phyloP scores from a whole-genome alignment of 73 alveolate species.

The Uronychia binucleata region DNA sequence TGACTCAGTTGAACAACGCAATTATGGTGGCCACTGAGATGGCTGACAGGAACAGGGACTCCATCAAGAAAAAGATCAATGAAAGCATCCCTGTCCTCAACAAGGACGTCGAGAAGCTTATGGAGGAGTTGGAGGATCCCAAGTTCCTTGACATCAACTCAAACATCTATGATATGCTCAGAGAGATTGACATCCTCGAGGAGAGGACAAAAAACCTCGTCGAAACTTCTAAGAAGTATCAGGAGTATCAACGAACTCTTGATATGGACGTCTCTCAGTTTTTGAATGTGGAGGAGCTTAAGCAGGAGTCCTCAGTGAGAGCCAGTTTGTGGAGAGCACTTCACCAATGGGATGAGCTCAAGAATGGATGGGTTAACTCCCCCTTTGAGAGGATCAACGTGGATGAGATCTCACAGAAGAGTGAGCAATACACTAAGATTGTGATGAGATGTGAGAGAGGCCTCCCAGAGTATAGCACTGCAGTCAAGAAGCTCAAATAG shows the following conservation, averaged over 20 bases:
- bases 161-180: slow-evolving; percentile 17
- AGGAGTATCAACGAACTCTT: slow-evolving; percentile 61
- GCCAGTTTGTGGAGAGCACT: slow-evolving; percentile 80
- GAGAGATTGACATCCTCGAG: slow-evolving; percentile 52
- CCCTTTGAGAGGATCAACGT: slow-evolving; percentile 77
- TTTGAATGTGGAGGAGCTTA: slow-evolving; percentile 56
- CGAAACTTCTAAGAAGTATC: slow-evolving; percentile 64
- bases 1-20: slow-evolving; percentile 34
- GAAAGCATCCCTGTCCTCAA: slow-evolving; percentile 45
- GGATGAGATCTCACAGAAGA: slow-evolving; percentile 64
- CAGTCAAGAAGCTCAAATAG: slow-evolving; percentile 66
- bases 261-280: slow-evolving; percentile 61
- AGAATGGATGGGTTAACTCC: slow-evolving; percentile 61
- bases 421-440: slow-evolving; percentile 80
- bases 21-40: slow-evolving; percentile 46
- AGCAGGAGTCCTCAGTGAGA: slow-evolving; percentile 51
- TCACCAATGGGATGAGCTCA: slow-evolving; percentile 60
- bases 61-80: slow-evolving; percentile 23
- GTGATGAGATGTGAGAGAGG: slow-evolving; percentile 81
- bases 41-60: slow-evolving; percentile 36
- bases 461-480: slow-evolving; percentile 70
- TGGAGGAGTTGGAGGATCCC: slow-evolving; percentile 16
- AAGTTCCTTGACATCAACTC: slow-evolving; percentile 48
- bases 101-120: slow-evolving; percentile 31
- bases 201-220: slow-evolving; percentile 47